phyloP scores from a whole-genome alignment of 106 monocot species.

The Agapanthus africanus region DNA sequence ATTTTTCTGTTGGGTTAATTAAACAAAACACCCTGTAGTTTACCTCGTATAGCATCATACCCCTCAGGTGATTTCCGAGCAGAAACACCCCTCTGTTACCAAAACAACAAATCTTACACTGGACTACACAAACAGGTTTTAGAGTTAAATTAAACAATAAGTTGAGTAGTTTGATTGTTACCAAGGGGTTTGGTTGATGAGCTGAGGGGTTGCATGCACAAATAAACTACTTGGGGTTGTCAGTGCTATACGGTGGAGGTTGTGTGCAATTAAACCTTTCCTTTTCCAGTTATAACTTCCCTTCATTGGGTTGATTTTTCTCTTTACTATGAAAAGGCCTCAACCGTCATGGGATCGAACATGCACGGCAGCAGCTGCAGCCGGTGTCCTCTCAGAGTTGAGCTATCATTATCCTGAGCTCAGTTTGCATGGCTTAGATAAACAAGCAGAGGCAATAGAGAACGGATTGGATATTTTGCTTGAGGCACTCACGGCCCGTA shows the following conservation, averaged over 20 bases:
- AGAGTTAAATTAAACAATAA: conserved; percentile 38
- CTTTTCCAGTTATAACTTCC: neutral
- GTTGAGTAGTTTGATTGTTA: conserved; percentile 11
- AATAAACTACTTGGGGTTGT: too few species aligned
- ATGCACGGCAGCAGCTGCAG: conserved; percentile 92
- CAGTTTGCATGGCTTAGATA: conserved; percentile 30
- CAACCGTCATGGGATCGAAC: conserved; percentile 95
- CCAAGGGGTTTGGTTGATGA: too few species aligned
- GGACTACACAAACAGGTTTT: too few species aligned
- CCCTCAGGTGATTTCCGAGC: conserved; percentile 63
- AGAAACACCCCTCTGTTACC: too few species aligned
- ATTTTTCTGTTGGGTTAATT: too few species aligned
- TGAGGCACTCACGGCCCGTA: conserved; percentile 53
- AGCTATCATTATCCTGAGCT: conserved; percentile 35
- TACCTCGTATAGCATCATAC: conserved; percentile 63
- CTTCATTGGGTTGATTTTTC: neutral
- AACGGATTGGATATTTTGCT: conserved; percentile 55
- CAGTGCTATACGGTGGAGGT: too few species aligned
- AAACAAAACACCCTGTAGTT: too few species aligned
- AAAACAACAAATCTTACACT: too few species aligned
- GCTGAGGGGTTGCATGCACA: too few species aligned
- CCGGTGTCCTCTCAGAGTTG: conserved; percentile 77
- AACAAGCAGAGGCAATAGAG: conserved; percentile 72
- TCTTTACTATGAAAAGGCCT: conserved; percentile 41
- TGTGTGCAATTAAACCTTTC: too few species aligned